Base-by-base conservation (phyloP, 495 filamentous ascomycete species). In the Bombardia bombarda region DNA sequence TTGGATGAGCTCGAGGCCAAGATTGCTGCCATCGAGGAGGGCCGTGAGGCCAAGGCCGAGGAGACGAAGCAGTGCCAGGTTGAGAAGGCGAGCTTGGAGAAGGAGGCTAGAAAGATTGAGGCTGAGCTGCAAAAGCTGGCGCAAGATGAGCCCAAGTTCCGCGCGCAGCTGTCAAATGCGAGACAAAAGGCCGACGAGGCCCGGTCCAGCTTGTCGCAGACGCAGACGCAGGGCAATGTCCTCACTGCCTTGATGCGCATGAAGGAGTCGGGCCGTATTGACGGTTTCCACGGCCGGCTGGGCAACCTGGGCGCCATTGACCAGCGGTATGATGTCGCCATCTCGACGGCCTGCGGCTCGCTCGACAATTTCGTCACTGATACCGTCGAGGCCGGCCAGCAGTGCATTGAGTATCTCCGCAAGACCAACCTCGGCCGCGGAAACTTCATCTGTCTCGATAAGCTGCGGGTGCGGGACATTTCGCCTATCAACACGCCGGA, bases 391-490 rank as follows among this genome's bases (percentile, higher is more conserved):
- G 84, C 85, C 35, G 93, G 89, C 38, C 90, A 96, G 60, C 89
- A 96, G 54, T 97, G 93, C 60, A 95, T 98, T 53, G 90, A 97
- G 51, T 90, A 97, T 57, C 74, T 98, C 14, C 80, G 92, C 19
- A 97, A 97, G 70, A 97, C 93, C 50, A 95, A 95, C 54, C 82
- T 97, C 19, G 92, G 92, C n/a, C 78, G 93, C 57, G 92, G 89
- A 22, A 94, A 94, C 65, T 94, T 98, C 58, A 97, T 97, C 55
- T 85, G 90, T 46, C 77, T 98, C 2, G 86, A 97, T 57, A 87
- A 90, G 48, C 73, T 96, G 18, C 73, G 87, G 24, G 68, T 73
- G 33, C 77, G 84, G 34, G 84, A 95, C 55, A 66, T 96, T 42
- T 78, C 75, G 3, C 67, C 74, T 0, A 86, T 96, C 42, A 75